Conservation (phyloP, 1,139 yeast species). For the Hemisphaericaspora lyxosophila region DNA sequence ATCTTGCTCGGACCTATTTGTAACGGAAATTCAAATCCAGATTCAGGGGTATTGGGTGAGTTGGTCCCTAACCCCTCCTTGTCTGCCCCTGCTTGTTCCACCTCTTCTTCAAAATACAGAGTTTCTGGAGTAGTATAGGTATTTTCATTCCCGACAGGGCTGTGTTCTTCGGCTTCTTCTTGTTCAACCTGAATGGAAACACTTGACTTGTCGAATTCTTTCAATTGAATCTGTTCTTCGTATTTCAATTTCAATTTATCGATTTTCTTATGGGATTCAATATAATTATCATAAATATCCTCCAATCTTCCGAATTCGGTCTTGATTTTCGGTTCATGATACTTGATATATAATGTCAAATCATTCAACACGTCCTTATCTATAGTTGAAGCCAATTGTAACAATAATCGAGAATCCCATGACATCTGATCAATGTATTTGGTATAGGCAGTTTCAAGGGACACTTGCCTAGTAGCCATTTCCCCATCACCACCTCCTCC, state of each 20-base stretch:
- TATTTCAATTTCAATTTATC: constrained; percentile 33
- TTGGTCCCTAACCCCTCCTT: too few species aligned
- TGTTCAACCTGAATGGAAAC: constrained; percentile 6
- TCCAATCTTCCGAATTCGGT: constrained; percentile 25
- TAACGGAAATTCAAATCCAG: constrained; percentile 30
- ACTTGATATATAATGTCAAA: constrained; percentile 37
- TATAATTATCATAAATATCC: constrained; percentile 29
- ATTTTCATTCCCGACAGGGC: constrained; percentile 9
- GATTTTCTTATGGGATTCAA: constrained; percentile 23
- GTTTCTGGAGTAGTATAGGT: constrained; percentile 6
- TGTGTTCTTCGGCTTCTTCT: constrained; percentile 13
- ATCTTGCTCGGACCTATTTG: constrained; percentile 29
- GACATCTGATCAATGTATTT: constrained; percentile 18
- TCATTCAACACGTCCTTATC: constrained; percentile 38
- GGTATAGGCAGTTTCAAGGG: constrained; percentile 15
- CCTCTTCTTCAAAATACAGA: constrained; percentile 10
- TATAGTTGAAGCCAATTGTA: constrained; percentile 33
- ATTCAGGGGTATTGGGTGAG: too few species aligned
- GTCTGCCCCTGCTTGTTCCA: too few species aligned
- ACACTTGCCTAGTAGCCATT: constrained; percentile 4
- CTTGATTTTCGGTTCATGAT: constrained; percentile 37
- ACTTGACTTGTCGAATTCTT: constrained; percentile 27
- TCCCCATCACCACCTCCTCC: neutral
- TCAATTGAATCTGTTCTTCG: constrained; percentile 30
- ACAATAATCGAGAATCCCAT: constrained; percentile 26